phyloP scores from a whole-genome alignment of 352 stramenopile species.

The Pythium utonaiense region DNA sequence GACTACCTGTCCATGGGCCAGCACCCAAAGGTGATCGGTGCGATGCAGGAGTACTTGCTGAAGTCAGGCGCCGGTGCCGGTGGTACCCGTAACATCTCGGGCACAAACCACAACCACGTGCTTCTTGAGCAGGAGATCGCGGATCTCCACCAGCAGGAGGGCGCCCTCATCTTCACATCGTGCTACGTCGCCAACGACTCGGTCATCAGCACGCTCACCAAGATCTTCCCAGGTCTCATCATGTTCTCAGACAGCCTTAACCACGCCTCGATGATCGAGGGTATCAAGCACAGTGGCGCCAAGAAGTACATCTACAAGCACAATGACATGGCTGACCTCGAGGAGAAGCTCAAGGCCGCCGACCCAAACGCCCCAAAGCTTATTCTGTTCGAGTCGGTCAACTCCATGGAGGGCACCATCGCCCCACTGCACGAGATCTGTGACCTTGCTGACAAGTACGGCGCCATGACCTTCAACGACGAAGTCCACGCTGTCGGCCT shows the following conservation, averaged over 20 bases:
- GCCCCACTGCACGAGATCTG: slow-evolving; percentile 83
- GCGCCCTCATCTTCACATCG: slow-evolving; percentile 82
- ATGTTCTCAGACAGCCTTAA: slow-evolving; percentile 91
- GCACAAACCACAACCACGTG: slow-evolving; percentile 91
- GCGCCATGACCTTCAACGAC: slow-evolving; percentile 90
- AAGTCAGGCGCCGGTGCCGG: slow-evolving; percentile 80
- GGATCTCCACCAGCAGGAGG: slow-evolving; percentile 85
- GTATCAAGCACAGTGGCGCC: slow-evolving; percentile 72
- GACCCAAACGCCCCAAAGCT: slow-evolving; percentile 77
- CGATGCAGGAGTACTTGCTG: slow-evolving; percentile 81
- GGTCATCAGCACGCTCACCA: slow-evolving; percentile 83
- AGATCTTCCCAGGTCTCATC: slow-evolving; percentile 88
- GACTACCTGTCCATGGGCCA: slow-evolving; percentile 91
- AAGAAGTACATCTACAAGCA: slow-evolving; percentile 87
- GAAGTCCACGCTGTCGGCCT: slow-evolving; percentile 89
- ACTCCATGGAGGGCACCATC: slow-evolving; percentile 87
- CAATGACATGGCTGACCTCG: slow-evolving; percentile 79
- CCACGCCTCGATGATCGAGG: slow-evolving; percentile 89
- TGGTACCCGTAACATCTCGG: slow-evolving; percentile 88
- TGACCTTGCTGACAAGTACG: slow-evolving; percentile 88
- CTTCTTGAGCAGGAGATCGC: slow-evolving; percentile 80
- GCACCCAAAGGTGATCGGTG: slow-evolving; percentile 78
- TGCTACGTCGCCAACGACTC: slow-evolving; percentile 91
- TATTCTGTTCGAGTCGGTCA: slow-evolving; percentile 85
- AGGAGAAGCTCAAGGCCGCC: slow-evolving; percentile 70